phyloP scores from a whole-genome alignment of 1,139 yeast species.

The Candida neerlandica region DNA sequence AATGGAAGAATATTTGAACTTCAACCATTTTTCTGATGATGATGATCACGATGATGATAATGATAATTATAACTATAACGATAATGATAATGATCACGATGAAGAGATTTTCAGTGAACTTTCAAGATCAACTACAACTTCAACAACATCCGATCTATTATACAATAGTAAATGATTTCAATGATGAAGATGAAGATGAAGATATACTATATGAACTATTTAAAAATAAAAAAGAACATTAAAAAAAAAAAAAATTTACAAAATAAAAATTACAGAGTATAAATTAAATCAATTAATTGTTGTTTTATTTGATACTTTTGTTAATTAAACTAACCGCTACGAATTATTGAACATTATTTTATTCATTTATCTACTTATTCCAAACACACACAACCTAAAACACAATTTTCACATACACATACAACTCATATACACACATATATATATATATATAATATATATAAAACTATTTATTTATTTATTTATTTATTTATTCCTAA shows the following conservation, averaged over 20 bases:
- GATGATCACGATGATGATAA: conserved; percentile 1
- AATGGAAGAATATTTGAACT: conserved; percentile 2
- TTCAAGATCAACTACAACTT: conserved; percentile 2
- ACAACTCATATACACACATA: too few relatives aligned
- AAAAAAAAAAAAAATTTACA: background rate
- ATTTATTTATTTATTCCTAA: background rate
- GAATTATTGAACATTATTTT: conserved; percentile 4
- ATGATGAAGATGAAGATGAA: too few relatives aligned
- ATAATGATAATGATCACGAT: background rate
- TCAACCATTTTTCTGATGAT: conserved; percentile 1
- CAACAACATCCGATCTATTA: background rate
- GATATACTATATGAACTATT: too few relatives aligned
- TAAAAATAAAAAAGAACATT: background rate
- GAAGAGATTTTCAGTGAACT: conserved; percentile 3
- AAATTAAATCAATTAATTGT: too few relatives aligned
- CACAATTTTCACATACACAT: too few relatives aligned
- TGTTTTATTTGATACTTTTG: background rate
- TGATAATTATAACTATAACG: conserved; percentile 1
- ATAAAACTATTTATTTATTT: background rate
- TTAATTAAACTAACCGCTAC: too few relatives aligned
- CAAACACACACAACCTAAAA: background rate
- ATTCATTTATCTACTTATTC: background rate
- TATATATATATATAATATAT: too few relatives aligned
- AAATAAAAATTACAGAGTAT: background rate
- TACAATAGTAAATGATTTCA: conserved; percentile 2